Percentiles rank a stretch among this genome's conserved stretches.
Conservation (phyloP, 139 green algal genomes). For the Eudorina sp. region DNA sequence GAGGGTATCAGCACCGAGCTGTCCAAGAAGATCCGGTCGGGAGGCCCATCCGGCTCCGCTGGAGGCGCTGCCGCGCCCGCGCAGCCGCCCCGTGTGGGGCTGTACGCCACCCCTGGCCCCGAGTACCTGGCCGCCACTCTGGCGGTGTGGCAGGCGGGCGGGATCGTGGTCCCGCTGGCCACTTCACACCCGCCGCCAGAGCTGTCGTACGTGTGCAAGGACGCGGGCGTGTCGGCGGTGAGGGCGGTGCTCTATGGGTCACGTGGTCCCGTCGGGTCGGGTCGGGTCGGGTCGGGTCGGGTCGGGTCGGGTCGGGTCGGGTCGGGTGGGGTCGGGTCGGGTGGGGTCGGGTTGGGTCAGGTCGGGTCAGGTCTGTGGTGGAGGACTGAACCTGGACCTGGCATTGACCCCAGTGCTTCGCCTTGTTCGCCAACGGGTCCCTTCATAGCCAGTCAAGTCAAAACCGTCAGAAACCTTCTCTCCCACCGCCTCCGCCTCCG, state of each 20-base stretch:
- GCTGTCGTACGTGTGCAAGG: conserved; percentile 87
- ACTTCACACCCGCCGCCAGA: conserved; percentile 82
- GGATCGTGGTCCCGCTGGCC: conserved; percentile 90
- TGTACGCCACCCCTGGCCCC: conserved; percentile 64
- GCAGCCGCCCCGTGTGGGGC: conserved; percentile 55
- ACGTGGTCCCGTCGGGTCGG: too few relatives aligned
- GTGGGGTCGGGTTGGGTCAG: too few relatives aligned
- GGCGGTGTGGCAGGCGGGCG: conserved; percentile 85
- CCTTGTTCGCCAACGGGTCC: too few relatives aligned
- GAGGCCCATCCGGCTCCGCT: neutral
- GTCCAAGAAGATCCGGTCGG: conserved; percentile 7
- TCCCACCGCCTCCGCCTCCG: too few relatives aligned
- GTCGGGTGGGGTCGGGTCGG: too few relatives aligned
- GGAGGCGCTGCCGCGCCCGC: neutral
- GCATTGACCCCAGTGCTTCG: too few relatives aligned
- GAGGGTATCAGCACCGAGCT: conserved; percentile 23
- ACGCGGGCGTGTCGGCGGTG: conserved; percentile 74
- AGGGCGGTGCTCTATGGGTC: conserved; percentile 38
- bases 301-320: too few relatives aligned
- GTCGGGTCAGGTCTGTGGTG: too few relatives aligned
- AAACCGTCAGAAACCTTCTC: too few relatives aligned
- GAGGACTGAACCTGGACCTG: too few relatives aligned
- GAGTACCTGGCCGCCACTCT: conserved; percentile 85
- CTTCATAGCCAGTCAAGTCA: too few relatives aligned
- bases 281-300: too few relatives aligned